Conservation (phyloP, 345 rosid genomes). For the Hevea brasiliensis region DNA sequence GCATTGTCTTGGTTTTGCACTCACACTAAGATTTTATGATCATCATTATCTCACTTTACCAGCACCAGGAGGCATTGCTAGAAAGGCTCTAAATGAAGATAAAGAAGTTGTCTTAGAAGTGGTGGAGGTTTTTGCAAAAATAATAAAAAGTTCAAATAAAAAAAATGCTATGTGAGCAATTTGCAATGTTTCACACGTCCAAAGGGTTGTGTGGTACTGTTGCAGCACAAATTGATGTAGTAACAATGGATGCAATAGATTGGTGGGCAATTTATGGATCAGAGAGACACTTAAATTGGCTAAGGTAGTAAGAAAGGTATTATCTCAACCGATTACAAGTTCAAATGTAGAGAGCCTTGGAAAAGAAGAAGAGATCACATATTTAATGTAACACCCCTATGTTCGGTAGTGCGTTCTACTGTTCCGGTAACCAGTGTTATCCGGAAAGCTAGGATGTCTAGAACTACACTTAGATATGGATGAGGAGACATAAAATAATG, state of each 20-base stretch:
- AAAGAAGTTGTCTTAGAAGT: neutral
- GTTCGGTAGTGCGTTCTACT: too few relatives aligned
- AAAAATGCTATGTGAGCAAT: neutral
- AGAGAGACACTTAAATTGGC: neutral
- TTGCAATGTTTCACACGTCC: neutral
- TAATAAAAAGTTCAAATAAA: neutral
- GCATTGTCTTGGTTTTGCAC: conserved; percentile 3
- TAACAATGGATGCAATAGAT: neutral
- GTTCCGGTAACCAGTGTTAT: too few relatives aligned
- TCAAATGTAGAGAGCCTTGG: too few relatives aligned
- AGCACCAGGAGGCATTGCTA: neutral
- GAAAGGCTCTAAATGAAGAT: neutral
- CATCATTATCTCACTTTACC: neutral
- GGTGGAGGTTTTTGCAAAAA: neutral
- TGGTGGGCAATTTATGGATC: conserved; percentile 8
- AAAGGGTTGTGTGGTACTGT: neutral
- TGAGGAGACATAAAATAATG: too few relatives aligned
- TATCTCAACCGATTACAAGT: conserved; percentile 9
- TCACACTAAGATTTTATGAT: neutral
- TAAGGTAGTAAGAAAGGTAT: neutral
- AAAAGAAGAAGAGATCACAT: too few relatives aligned
- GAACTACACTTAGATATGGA: too few relatives aligned
- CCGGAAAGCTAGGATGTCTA: too few relatives aligned
- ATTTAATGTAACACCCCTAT: too few relatives aligned
- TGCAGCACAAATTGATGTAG: neutral